Conservation (phyloP, 768 basidiomycete genomes). For the Boletus sp. region DNA sequence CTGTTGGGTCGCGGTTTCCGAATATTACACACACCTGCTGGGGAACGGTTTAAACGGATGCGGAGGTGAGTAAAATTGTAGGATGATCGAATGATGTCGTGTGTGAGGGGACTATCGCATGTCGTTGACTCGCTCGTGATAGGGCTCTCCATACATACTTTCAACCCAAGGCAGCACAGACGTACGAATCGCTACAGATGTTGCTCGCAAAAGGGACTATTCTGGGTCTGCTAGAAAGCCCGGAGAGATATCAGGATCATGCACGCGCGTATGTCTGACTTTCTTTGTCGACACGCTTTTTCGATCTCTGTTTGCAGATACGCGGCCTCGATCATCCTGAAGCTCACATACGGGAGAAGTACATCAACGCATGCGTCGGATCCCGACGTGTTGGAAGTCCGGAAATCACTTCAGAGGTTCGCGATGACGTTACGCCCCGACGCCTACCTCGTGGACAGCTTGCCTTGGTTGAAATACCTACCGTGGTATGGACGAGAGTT, state of each 20-base stretch:
- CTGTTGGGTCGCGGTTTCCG: conserved; percentile 54
- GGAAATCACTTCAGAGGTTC: conserved; percentile 22
- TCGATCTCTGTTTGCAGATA: conserved; percentile 9
- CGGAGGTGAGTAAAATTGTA: conserved; percentile 37
- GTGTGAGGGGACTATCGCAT: neutral
- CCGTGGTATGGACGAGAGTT: conserved; percentile 59
- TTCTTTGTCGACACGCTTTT: conserved; percentile 27
- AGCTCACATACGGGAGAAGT: conserved; percentile 22
- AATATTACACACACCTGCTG: conserved; percentile 44
- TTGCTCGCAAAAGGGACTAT: conserved; percentile 23
- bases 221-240: conserved; percentile 11
- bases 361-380: conserved; percentile 11
- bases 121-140: neutral
- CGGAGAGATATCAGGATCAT: conserved; percentile 9
- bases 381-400: conserved; percentile 19
- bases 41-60: conserved; percentile 54
- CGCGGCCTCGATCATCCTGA: conserved; percentile 15
- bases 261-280: conserved; percentile 35
- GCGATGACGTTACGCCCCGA: conserved; percentile 27
- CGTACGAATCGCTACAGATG: conserved; percentile 45
- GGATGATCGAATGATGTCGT: too few species aligned
- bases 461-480: conserved; percentile 40
- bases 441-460: conserved; percentile 33
- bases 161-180: conserved; percentile 44
- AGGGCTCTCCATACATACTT: conserved; percentile 56